Percentiles rank a stretch among this genome's conserved stretches.
These are phyloP conservation scores for Grosmannia penicillata DNA, from an alignment of 2,329 filamentous ascomycete species.

Conservation along the genomic window DNA sequence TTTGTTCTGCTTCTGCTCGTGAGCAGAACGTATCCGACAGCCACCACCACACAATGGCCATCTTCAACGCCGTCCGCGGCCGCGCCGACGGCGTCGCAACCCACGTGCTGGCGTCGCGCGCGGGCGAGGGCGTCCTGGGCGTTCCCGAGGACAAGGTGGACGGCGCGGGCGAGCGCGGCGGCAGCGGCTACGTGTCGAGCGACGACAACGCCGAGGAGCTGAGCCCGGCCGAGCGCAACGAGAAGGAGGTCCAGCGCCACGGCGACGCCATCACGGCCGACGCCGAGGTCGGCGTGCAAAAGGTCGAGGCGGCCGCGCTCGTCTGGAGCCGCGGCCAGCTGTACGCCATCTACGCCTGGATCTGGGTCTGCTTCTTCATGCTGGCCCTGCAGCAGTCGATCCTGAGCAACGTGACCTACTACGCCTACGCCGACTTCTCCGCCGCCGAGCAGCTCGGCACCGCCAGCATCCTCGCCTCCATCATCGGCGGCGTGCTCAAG, in stretches of 20 bases:
- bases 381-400: conserved; percentile 22
- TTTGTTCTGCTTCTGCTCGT: no score
- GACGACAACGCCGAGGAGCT: not conserved
- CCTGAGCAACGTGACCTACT: conserved; percentile 26
- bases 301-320: conserved; percentile 31
- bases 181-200: not conserved
- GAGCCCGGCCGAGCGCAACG: conserved; percentile 8
- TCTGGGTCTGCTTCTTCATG: conserved; percentile 26
- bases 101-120: no score
- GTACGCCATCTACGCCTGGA: conserved; percentile 16
- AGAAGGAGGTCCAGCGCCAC: conserved; percentile 7
- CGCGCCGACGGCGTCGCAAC: no score
- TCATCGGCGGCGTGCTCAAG: conserved; percentile 46
- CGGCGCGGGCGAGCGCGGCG: no score
- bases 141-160: no score
- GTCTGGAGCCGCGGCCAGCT: conserved; percentile 26
- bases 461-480: conserved; percentile 35
- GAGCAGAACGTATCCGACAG: no score
- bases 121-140: no score
- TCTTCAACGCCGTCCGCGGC: no score
- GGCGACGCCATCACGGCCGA: conserved; percentile 7
- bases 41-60: no score
- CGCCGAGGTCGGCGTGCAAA: conserved; percentile 29
- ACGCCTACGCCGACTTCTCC: conserved; percentile 33
- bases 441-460: conserved; percentile 39